phyloP scores from a whole-genome alignment of 441 rosid genomes.

The Euphorbia schlechtendalii region DNA sequence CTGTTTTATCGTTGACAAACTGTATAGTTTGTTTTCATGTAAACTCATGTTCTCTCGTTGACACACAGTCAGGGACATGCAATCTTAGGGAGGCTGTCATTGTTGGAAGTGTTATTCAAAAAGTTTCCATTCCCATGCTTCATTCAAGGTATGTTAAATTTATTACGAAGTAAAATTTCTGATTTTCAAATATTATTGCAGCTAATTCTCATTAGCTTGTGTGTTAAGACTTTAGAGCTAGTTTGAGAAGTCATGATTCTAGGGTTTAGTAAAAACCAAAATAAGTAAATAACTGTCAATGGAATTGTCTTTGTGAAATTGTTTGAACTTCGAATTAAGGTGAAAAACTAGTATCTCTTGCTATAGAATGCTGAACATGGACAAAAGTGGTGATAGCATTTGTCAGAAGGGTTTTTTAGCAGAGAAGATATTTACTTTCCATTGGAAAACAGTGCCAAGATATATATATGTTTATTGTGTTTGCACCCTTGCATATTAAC shows the following conservation, averaged over 20 bases:
- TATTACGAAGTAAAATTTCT: background rate
- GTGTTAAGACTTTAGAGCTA: background rate
- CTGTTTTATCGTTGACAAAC: too few relatives aligned
- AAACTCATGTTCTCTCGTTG: too few relatives aligned
- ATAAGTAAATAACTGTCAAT: too few relatives aligned
- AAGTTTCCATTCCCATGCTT: constrained; percentile 73
- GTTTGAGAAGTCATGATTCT: background rate
- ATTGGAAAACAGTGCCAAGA: background rate
- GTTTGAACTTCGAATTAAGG: too few relatives aligned
- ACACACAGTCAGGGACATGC: constrained; percentile 77
- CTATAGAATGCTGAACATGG: background rate
- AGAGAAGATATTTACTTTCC: background rate
- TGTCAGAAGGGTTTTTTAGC: background rate
- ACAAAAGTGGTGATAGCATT: background rate
- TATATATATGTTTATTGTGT: background rate
- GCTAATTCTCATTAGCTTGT: background rate
- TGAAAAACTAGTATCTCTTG: background rate
- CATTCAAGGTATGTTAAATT: constrained; percentile 51
- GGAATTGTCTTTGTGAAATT: too few relatives aligned
- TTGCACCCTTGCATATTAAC: background rate
- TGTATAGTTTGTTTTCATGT: too few relatives aligned
- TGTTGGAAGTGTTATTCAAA: constrained; percentile 76
- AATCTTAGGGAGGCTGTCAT: constrained; percentile 87
- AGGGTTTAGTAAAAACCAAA: background rate
- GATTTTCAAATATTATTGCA: background rate